A percentile compares a stretch with the other conserved stretches of the same genome.
These are phyloP conservation scores for Lactarius sp. DNA, from an alignment of 768 basidiomycete genomes.

Conservation along the genomic window DNA sequence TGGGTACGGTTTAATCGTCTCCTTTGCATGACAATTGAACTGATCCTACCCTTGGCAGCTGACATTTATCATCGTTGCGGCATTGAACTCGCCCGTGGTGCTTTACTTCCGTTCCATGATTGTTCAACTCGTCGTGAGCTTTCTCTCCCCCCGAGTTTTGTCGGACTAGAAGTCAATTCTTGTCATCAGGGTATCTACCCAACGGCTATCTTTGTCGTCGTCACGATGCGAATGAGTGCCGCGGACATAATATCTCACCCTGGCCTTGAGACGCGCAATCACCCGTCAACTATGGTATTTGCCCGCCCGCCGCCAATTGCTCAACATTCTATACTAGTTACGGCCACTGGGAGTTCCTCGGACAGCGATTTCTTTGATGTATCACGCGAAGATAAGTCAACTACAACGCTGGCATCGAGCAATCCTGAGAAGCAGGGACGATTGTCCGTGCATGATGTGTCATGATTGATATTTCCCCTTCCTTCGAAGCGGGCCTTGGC, in stretches of 20 bases:
- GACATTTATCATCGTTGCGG: background rate
- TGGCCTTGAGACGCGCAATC: background rate
- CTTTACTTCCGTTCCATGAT: conserved; percentile 5
- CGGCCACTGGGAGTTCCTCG: background rate
- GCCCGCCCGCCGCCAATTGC: background rate
- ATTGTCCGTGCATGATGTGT: background rate
- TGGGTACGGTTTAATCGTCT: background rate
- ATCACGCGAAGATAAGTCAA: background rate
- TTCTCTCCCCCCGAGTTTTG: background rate
- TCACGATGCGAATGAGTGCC: conserved; percentile 12
- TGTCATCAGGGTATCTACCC: conserved; percentile 16
- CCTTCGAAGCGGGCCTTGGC: background rate
- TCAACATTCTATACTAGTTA: too few relatives aligned
- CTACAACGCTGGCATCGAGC: background rate
- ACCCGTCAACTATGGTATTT: background rate
- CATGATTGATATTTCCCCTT: background rate
- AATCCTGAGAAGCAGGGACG: background rate
- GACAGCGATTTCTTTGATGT: background rate
- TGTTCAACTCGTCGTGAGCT: conserved; percentile 15
- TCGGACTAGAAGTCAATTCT: background rate
- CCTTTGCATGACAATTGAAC: background rate
- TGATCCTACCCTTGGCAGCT: background rate
- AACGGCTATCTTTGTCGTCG: conserved; percentile 10
- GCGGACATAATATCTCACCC: background rate
- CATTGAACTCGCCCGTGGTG: background rate